Evolutionary conservation across 164 flowering plant genomes (phyloP), one percentile per base, ranked within the genome.

Genomic region (Dillenia turbinata): DNA sequence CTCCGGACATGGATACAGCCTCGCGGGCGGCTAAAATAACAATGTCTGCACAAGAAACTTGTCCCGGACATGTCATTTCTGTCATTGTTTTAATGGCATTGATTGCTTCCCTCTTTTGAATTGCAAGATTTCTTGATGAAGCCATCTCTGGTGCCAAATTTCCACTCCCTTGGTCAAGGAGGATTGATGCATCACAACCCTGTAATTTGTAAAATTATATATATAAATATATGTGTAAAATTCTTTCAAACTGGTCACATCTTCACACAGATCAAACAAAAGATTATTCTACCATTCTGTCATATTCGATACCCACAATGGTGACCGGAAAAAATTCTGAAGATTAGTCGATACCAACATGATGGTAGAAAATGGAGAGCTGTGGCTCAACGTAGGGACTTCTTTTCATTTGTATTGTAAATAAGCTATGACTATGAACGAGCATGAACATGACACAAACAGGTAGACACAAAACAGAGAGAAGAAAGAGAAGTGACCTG

Each of bases 111-210:
- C 79, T 78, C 49, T 77, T 74, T 43, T 81, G 56, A 17, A 85
- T 63, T 16, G 79, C 89, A 19, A 77, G 82, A 55, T 77, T 85
- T 61, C 63, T 80, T 5, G 54, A 8, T 1, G 85, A 74, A 44
- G 22, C 66, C 66, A 82, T 68, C 66, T 82, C 89, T 0, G 71
- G 47, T 12, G 47, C 43, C 49, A 8, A 40, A 5, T 45, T 50
- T 49, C 40, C 40, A 16, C 49, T 66, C 1, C 13, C 47, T 1
- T 67, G 59, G 65, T 82, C 83, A 26, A 82, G 69, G 2, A 85
- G 78, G 54, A 85, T 79, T 4, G 86, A 82, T 33, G 81, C 89
- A 69, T 82, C 86, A 69, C 89, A 85, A n/a, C 86, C 86, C 89
- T 82, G 76, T 10, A 10, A 52, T 47, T 15, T 13, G 24, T 10